These are phyloP conservation scores for Fusarium oligoseptatum DNA, from an alignment of 2,329 filamentous ascomycete species.

Conservation along the genomic window DNA sequence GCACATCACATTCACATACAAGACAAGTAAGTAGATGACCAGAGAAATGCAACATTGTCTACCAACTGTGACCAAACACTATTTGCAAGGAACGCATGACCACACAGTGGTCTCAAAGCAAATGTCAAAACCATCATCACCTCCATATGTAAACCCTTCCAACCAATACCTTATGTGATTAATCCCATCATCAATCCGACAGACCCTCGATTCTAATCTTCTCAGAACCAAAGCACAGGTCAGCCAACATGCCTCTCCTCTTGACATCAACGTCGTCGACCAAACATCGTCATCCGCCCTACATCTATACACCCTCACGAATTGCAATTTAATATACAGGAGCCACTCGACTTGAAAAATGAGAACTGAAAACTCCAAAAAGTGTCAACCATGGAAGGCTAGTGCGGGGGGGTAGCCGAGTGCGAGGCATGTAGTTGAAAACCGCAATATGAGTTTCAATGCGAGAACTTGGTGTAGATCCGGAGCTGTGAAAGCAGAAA, in stretches of 20 bases:
- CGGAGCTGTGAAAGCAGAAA: conserved; percentile 11
- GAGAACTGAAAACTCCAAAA: conserved; percentile 1
- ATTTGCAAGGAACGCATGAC: conserved; percentile 15
- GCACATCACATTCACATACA: not conserved
- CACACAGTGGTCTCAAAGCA: conserved; percentile 8
- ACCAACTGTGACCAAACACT: conserved; percentile 14
- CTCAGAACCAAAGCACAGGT: not conserved
- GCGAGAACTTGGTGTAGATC: conserved; percentile 3
- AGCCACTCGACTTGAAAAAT: conserved; percentile 6
- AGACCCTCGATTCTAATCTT: not conserved
- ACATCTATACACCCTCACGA: conserved; percentile 6
- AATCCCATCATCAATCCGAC: conserved; percentile 6
- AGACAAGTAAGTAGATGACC: not conserved
- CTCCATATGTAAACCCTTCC: conserved; percentile 19
- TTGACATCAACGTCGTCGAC: conserved; percentile 6
- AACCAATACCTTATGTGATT: conserved; percentile 24
- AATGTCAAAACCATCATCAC: conserved; percentile 11
- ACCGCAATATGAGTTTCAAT: conserved; percentile 11
- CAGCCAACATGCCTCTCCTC: conserved; percentile 3
- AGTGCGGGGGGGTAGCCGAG: not conserved
- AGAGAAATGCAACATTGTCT: conserved; percentile 13
- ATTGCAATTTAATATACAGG: conserved; percentile 40
- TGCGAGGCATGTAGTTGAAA: conserved; percentile 4
- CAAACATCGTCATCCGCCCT: not conserved
- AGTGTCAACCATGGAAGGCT: conserved; percentile 2